phyloP scores from a whole-genome alignment of 73 alveolate species.

The Paramecium sonneborni region DNA sequence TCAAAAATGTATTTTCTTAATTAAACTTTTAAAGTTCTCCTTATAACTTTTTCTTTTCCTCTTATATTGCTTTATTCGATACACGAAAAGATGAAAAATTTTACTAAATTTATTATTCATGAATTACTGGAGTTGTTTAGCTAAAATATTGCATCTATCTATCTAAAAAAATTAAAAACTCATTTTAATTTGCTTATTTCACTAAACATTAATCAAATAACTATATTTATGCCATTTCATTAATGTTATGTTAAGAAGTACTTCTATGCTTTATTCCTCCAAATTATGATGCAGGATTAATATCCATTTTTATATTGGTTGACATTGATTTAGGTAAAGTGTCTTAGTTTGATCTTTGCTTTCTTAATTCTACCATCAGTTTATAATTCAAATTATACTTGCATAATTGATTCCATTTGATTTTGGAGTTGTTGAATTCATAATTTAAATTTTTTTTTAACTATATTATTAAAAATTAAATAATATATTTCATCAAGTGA shows the following conservation, averaged over 20 bases:
- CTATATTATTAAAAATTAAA: not conserved
- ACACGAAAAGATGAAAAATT: not conserved
- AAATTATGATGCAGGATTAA: not conserved
- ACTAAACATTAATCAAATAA: constrained; percentile 45
- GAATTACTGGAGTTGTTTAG: not conserved
- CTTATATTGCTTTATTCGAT: not conserved
- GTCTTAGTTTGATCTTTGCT: not conserved
- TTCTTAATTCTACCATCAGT: constrained; percentile 34
- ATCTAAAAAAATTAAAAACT: not conserved
- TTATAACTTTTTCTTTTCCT: not conserved
- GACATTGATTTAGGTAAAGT: constrained; percentile 32
- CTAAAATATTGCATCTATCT: not conserved
- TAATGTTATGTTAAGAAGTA: constrained; percentile 31
- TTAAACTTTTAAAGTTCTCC: not conserved
- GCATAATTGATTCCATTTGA: constrained; percentile 44
- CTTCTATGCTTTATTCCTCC: constrained; percentile 21
- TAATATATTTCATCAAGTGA: not conserved
- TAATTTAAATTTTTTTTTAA: not conserved
- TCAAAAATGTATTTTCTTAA: not conserved
- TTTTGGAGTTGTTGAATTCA: constrained; percentile 53
- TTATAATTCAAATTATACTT: not conserved
- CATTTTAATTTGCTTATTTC: not conserved
- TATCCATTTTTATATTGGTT: not conserved
- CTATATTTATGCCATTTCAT: not conserved
- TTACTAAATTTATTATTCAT: not conserved